Base-by-base conservation (phyloP, 1,284 basidiomycete species). In the Leccinum fallax region DNA sequence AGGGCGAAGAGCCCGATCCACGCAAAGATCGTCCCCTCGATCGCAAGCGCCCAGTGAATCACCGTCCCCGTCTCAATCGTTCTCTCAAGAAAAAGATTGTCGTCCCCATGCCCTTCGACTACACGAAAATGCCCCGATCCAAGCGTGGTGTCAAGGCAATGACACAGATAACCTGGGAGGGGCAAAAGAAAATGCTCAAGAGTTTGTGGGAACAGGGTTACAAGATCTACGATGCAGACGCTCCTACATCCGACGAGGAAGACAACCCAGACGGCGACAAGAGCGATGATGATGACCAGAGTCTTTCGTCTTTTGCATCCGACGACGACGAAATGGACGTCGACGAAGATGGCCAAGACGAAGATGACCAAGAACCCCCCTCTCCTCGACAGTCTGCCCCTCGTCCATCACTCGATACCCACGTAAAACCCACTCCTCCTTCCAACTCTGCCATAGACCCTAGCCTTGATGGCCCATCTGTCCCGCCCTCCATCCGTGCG, bases 1-100 rank as follows among this genome's bases (percentile, higher is more conserved):
- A 88, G 65, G 83, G 81, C 53, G 84, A 83, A 53, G 82, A 84
- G 43, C 78, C 74, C 34, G 76, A 70, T 60, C 71, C 72, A 10
- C 75, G 73, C 58, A 78, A 76, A 16, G 75, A 73, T 60, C 75
- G 71, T 40, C 71, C 72, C 34, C 64, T 69, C 55, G 73, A 76
- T 54, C 66, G 59, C 28, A 69, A 59, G 48, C 58, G 13, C 8
- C 5, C 55, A 55, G 54, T 4, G n/a, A 2, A 53, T 10, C 59
- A 46, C 3, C 19, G 13, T 13, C 71, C 61, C 32, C 46, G 15
- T 15, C 16, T 3, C 30, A 32, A 32, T n/a, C 38, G 1, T 40
- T 36, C 34, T 4, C 55, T 59, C 26, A 72, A 61, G 67, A 69
- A 53, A 55, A 69, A 46, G 49, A 52, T 67, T 11, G 30, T 49